These are phyloP conservation scores for Protomyces pachydermus DNA, from an alignment of 1,139 yeast genomes.

Conservation along the genomic window DNA sequence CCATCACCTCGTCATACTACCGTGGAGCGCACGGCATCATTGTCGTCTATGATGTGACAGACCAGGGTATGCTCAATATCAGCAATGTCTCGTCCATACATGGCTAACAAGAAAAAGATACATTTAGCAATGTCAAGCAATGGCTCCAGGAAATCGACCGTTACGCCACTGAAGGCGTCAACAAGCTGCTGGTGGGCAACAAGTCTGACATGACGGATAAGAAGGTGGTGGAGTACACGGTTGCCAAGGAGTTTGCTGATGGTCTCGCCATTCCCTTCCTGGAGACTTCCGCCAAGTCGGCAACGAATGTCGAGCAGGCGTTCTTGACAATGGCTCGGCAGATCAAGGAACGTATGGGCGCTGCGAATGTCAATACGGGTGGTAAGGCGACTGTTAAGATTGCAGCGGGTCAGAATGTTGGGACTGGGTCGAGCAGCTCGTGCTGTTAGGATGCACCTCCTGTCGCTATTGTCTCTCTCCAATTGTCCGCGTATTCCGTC, in stretches of 20 bases:
- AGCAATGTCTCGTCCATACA: not conserved
- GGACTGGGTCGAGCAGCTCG: constrained; percentile 58
- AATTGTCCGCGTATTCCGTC: not conserved
- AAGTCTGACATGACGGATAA: constrained; percentile 92
- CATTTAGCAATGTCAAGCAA: constrained; percentile 94
- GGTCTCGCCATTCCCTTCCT: constrained; percentile 90
- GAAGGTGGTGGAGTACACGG: constrained; percentile 92
- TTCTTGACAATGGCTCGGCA: constrained; percentile 98
- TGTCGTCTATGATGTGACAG: constrained; percentile 96
- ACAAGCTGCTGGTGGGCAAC: constrained; percentile 93
- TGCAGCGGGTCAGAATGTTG: constrained; percentile 76
- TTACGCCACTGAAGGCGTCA: constrained; percentile 95
- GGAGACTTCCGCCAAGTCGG: constrained; percentile 92
- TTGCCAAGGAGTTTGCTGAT: constrained; percentile 97
- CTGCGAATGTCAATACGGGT: constrained; percentile 49
- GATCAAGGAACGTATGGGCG: constrained; percentile 93
- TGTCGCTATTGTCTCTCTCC: not conserved
- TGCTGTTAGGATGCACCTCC: constrained; percentile 54
- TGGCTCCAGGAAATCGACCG: constrained; percentile 99
- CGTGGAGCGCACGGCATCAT: constrained; percentile 99
- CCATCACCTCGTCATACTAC: constrained; percentile 95
- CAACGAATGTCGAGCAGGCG: constrained; percentile 97
- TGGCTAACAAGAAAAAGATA: constrained; percentile 36
- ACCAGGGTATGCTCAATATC: constrained; percentile 52
- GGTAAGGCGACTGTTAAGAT: constrained; percentile 74